phyloP scores from a whole-genome alignment of 1,284 basidiomycete species.

The Puccinia coronata region DNA sequence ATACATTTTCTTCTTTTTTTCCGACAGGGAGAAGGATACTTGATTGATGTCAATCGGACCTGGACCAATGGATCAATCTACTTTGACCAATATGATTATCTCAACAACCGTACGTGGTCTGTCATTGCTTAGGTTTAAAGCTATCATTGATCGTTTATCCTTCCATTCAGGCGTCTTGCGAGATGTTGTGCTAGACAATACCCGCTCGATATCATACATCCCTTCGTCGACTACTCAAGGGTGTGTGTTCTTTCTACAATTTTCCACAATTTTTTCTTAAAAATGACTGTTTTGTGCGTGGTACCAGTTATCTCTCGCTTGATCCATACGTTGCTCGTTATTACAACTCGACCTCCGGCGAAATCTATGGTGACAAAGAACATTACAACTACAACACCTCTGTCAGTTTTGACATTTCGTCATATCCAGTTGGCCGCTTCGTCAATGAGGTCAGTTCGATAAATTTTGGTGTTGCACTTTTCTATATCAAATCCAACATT shows the following conservation, averaged over 20 bases:
- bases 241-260: conserved; percentile 11
- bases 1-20: conserved; percentile 58
- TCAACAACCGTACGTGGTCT: conserved; percentile 60
- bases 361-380: conserved; percentile 67
- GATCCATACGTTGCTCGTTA: conserved; percentile 67
- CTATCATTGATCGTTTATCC: background rate
- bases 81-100: conserved; percentile 63
- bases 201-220: conserved; percentile 66
- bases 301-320: conserved; percentile 64
- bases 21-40: conserved; percentile 46
- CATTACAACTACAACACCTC: conserved; percentile 67
- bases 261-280: no score
- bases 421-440: conserved; percentile 66
- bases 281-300: background rate
- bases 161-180: conserved; percentile 63
- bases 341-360: conserved; percentile 63
- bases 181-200: conserved; percentile 64
- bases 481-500: background rate
- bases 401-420: conserved; percentile 65
- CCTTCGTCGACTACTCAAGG: conserved; percentile 66
- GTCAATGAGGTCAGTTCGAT: conserved; percentile 62
- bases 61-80: conserved; percentile 48
- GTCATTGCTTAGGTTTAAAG: conserved; percentile 61
- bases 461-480: background rate
- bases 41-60: conserved; percentile 21